Evolutionary conservation across 2,329 filamentous ascomycete genomes (phyloP).

Genomic region (Cordyceps fumosorosea): DNA sequence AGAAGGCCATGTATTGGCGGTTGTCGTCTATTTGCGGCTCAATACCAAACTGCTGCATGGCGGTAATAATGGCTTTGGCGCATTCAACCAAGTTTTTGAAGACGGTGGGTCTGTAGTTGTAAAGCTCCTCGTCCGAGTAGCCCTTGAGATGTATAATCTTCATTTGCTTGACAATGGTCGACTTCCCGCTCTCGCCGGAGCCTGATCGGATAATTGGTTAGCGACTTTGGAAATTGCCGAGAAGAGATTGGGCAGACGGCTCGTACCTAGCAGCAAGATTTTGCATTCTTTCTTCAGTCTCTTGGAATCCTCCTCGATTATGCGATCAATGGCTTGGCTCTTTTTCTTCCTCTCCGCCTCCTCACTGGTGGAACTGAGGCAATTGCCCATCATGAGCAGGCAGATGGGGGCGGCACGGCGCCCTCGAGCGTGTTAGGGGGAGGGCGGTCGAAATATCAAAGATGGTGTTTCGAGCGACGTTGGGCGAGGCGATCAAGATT

Average conservation of each 20-base stretch:
- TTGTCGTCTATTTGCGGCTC: slow-evolving; percentile 67
- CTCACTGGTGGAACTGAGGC: slow-evolving; percentile 82
- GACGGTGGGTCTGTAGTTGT: slow-evolving; percentile 89
- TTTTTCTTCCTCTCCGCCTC: slow-evolving; percentile 92
- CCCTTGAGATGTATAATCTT: slow-evolving; percentile 99
- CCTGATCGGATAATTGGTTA: slow-evolving; percentile 46
- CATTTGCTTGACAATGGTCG: slow-evolving; percentile 99
- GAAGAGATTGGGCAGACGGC: background rate
- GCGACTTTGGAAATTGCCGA: background rate
- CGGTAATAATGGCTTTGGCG: slow-evolving; percentile 84
- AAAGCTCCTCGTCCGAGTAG: slow-evolving; percentile 88
- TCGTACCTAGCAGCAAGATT: slow-evolving; percentile 84
- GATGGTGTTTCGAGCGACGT: background rate
- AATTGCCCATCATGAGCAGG: slow-evolving; percentile 69
- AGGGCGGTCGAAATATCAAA: background rate
- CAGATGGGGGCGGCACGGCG: slow-evolving; percentile 3
- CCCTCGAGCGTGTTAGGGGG: background rate
- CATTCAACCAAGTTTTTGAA: slow-evolving; percentile 99
- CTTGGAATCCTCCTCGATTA: slow-evolving; percentile 89
- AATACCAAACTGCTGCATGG: slow-evolving; percentile 88
- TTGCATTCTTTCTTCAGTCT: slow-evolving; percentile 96
- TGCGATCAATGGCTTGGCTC: slow-evolving; percentile 91
- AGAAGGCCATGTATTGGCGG: slow-evolving; percentile 67
- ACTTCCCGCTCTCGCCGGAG: slow-evolving; percentile 97
- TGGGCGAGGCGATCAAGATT: background rate